phyloP scores from a whole-genome alignment of 495 filamentous ascomycete genomes.

The Trichoderma erinaceum region DNA sequence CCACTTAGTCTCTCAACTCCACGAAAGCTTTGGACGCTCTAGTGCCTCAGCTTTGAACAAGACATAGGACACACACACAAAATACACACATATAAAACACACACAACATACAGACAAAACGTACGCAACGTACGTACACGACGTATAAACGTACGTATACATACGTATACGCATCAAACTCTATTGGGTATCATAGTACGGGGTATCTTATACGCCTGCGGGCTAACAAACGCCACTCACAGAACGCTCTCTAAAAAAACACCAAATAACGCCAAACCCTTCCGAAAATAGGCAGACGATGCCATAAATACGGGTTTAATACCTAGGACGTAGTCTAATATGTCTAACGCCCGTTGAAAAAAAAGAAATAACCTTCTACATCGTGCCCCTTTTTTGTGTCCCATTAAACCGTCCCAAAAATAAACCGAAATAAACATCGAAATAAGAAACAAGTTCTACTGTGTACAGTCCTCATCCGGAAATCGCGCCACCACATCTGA shows the following conservation, averaged over 20 bases:
- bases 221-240: background rate
- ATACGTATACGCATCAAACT: slow-evolving; percentile 15
- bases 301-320: slow-evolving; percentile 9
- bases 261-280: slow-evolving; percentile 12
- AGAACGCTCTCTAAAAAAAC: slow-evolving; percentile 16
- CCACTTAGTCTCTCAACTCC: background rate
- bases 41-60: background rate
- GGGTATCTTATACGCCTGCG: slow-evolving; percentile 16
- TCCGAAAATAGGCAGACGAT: background rate
- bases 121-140: slow-evolving; percentile 16
- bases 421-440: slow-evolving; percentile 7
- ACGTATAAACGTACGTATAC: slow-evolving; percentile 18
- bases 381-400: slow-evolving; percentile 5
- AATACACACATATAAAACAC: slow-evolving; percentile 17
- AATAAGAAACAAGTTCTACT: background rate
- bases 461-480: slow-evolving; percentile 10
- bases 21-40: background rate
- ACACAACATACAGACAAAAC: slow-evolving; percentile 7
- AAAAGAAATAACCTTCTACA: slow-evolving; percentile 8
- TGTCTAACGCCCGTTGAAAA: background rate
- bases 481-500: slow-evolving; percentile 6
- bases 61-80: background rate
- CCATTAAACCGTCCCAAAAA: background rate
- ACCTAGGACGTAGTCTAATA: slow-evolving; percentile 7
- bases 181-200: slow-evolving; percentile 17